Evolutionary conservation across 495 filamentous ascomycete species (phyloP), one percentile per base, ranked within the genome.

Genomic region (Neurospora pannonica): DNA sequence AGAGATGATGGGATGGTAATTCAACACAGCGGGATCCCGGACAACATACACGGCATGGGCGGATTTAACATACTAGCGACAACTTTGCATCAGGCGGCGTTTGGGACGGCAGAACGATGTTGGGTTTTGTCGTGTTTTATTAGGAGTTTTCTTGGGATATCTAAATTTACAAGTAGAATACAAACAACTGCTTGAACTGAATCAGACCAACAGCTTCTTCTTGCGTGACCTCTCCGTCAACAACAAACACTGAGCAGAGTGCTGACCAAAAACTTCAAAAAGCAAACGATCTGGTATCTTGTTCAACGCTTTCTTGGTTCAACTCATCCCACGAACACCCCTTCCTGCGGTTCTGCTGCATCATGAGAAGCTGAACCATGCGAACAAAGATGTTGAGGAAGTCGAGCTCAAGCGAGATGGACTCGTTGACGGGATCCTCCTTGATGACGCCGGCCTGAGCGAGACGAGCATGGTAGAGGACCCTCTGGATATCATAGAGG

Each of bases 351-450:
- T 88, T 88, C 77, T 90, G 85, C 81, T 87, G 88, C 81, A 89
- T 87, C 92, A 94, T 93, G 79, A 98, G 85, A 75, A 98, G 97
- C 88, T 97, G 94, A 54, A 97, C 94, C 92, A 98, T 93, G 74
- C 96, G 88, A 74, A 98, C 87, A 82, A 97, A 98, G 81, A 98
- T 97, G 85, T 98, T 98, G 81, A 99, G 87, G 86, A 99, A 99
- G 84, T 99, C 96, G 71, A 99, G 83, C 86, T 97, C 95, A 36
- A 99, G 89, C 78, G 88, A 90, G 76, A 99, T 93, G 81, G 90
- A 93, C 90, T 99, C 96, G 83, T 98, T 99, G 80, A 99, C 92
- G 46, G 93, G 87, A 83, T 99, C 96, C 81, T 88, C 89, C 84
- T 88, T 90, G 76, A 97, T 91, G 76, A 94, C 71, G 15, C 96